phyloP scores from a whole-genome alignment of 2,329 filamentous ascomycete genomes.

The Rhynchosporium secalis region DNA sequence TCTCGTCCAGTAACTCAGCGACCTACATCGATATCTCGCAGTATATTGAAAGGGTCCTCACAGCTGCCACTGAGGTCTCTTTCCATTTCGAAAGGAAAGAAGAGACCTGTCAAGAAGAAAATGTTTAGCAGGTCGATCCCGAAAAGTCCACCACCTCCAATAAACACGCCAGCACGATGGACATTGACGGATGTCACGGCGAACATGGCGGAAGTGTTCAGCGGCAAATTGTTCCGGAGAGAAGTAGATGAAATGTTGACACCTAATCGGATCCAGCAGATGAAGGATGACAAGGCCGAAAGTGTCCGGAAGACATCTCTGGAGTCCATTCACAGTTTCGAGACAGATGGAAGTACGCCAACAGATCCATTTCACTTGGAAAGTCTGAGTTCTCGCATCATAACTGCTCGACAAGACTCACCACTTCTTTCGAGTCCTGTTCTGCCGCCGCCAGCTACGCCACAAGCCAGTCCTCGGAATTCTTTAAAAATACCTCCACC shows the following conservation, averaged over 20 bases:
- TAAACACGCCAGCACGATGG: conserved; percentile 48
- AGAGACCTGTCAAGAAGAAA: conserved; percentile 43
- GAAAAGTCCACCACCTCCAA: conserved; percentile 24
- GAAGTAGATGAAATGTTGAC: conserved; percentile 62
- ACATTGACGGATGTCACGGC: conserved; percentile 55
- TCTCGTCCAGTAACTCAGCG: conserved; percentile 14
- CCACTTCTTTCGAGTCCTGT: conserved; percentile 17
- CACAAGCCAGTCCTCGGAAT: conserved; percentile 5
- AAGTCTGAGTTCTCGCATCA: conserved; percentile 47
- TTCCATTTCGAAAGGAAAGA: conserved; percentile 43
- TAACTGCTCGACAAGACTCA: conserved; percentile 36
- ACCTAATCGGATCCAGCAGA: conserved; percentile 50
- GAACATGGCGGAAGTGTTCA: conserved; percentile 58
- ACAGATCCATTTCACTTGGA: conserved; percentile 53
- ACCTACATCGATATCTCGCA: conserved; percentile 26
- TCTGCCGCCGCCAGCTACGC: conserved; percentile 26
- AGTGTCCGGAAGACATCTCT: conserved; percentile 27
- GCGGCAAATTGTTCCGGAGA: conserved; percentile 54
- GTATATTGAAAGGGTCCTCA: conserved; percentile 13
- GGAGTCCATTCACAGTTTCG: conserved; percentile 29
- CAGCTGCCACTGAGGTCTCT: conserved; percentile 17
- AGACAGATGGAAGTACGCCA: conserved; percentile 43
- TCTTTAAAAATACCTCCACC: neutral
- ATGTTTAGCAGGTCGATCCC: conserved; percentile 26
- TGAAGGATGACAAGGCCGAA: conserved; percentile 27